Conservation (phyloP, 352 stramenopile genomes). For the Globisporangium nunn region DNA sequence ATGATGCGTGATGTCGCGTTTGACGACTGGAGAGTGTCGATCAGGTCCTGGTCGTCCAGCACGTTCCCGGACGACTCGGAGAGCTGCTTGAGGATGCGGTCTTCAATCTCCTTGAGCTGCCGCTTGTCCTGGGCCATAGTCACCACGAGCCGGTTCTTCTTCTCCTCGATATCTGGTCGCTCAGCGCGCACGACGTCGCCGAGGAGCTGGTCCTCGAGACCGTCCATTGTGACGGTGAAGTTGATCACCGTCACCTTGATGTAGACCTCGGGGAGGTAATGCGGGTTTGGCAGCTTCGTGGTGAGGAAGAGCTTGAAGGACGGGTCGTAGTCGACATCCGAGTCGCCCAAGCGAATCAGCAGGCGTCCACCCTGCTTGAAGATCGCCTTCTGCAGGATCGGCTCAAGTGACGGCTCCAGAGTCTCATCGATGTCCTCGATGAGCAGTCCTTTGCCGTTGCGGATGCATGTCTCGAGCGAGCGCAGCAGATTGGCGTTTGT, state of each 20-base stretch:
- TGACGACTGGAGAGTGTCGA: constrained; percentile 82
- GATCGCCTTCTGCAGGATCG: constrained; percentile 90
- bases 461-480: constrained; percentile 89
- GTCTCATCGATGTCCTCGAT: constrained; percentile 92
- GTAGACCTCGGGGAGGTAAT: constrained; percentile 93
- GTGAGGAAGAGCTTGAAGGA: constrained; percentile 91
- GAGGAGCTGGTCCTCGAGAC: constrained; percentile 90
- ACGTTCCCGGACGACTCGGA: constrained; percentile 90
- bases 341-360: constrained; percentile 88
- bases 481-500: constrained; percentile 88
- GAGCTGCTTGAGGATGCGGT: constrained; percentile 89
- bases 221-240: constrained; percentile 94
- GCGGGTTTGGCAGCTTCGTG: constrained; percentile 91
- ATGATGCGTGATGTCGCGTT: constrained; percentile 81
- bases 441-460: constrained; percentile 85
- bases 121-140: constrained; percentile 92
- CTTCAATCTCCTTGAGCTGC: constrained; percentile 91
- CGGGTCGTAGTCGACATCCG: constrained; percentile 90
- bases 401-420: constrained; percentile 89
- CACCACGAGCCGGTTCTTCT: constrained; percentile 90
- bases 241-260: constrained; percentile 97
- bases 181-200: constrained; percentile 90
- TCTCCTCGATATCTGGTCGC: constrained; percentile 90
- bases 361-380: constrained; percentile 88
- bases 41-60: constrained; percentile 89